A percentile compares a stretch with the other conserved stretches of the same genome.
Conservation (phyloP, 1,139 yeast genomes). For the Blastobotrys niveus region DNA sequence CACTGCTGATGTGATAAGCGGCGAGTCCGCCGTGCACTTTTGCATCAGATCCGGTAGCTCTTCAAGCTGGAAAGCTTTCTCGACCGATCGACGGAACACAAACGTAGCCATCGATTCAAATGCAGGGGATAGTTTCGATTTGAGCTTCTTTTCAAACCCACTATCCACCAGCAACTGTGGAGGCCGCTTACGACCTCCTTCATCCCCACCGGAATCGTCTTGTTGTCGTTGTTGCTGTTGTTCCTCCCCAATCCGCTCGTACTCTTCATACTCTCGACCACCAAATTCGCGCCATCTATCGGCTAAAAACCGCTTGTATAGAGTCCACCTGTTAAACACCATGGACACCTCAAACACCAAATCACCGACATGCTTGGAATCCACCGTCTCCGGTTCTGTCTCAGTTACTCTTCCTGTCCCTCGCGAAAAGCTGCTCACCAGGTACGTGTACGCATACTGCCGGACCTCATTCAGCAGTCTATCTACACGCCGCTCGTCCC, state of each 20-base stretch:
- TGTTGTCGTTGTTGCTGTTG: constrained; percentile 8
- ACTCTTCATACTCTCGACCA: constrained; percentile 3
- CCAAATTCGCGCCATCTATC: constrained; percentile 52
- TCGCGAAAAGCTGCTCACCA: constrained; percentile 32
- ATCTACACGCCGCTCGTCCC: constrained; percentile 62
- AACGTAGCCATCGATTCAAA: constrained; percentile 60
- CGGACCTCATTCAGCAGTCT: constrained; percentile 52
- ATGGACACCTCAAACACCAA: constrained; percentile 63
- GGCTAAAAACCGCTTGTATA: constrained; percentile 72
- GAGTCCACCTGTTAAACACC: constrained; percentile 80
- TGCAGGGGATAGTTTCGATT: constrained; percentile 49
- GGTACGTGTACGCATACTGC: constrained; percentile 46
- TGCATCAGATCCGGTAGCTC: constrained; percentile 51
- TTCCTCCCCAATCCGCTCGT: constrained; percentile 2
- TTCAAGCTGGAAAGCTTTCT: constrained; percentile 75
- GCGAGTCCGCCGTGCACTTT: constrained; percentile 41
- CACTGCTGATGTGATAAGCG: constrained; percentile 75
- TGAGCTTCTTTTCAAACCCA: constrained; percentile 55
- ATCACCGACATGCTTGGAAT: constrained; percentile 51
- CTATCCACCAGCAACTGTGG: constrained; percentile 49
- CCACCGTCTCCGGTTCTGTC: constrained; percentile 29
- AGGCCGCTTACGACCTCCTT: constrained; percentile 17
- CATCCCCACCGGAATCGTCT: constrained; percentile 3
- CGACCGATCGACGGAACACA: constrained; percentile 72
- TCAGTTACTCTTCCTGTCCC: constrained; percentile 15